These are phyloP conservation scores for Acacia pycnantha DNA, from an alignment of 331 rosid species.

Conservation along the genomic window DNA sequence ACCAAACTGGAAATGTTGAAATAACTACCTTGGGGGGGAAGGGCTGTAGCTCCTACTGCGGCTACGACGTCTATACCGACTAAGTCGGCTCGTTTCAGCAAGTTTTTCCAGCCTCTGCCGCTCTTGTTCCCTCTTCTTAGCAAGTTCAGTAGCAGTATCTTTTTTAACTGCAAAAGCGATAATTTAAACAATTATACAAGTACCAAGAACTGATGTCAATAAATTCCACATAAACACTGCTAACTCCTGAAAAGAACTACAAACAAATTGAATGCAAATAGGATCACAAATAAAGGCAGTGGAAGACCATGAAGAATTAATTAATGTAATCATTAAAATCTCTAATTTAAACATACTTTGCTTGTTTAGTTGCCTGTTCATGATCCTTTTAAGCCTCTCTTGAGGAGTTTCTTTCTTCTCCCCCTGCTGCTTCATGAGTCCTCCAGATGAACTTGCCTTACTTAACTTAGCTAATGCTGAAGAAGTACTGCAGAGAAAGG, in stretches of 20 bases:
- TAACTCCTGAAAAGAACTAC: neutral
- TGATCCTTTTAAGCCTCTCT: slow-evolving; percentile 94
- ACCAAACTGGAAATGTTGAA: neutral
- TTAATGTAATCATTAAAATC: slow-evolving; percentile 20
- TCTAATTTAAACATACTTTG: slow-evolving; percentile 63
- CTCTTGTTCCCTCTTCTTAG: slow-evolving; percentile 90
- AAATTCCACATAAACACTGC: slow-evolving; percentile 7
- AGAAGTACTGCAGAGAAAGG: slow-evolving; percentile 59
- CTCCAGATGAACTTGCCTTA: slow-evolving; percentile 78
- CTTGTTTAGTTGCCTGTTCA: slow-evolving; percentile 91
- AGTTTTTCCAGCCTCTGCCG: slow-evolving; percentile 93
- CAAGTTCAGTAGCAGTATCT: slow-evolving; percentile 90
- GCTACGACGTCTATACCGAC: slow-evolving; percentile 71
- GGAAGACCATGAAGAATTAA: slow-evolving; percentile 14
- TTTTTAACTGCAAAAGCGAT: slow-evolving; percentile 71
- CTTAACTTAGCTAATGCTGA: slow-evolving; percentile 78
- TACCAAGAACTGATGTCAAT: neutral
- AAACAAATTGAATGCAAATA: neutral
- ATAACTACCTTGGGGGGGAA: slow-evolving; percentile 78
- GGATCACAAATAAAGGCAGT: neutral
- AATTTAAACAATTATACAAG: neutral
- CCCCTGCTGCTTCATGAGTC: slow-evolving; percentile 64
- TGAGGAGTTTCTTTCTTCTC: slow-evolving; percentile 99
- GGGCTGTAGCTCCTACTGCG: slow-evolving; percentile 85
- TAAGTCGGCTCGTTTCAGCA: slow-evolving; percentile 86